Evolutionary conservation across 169 alveolate species (phyloP).

Genomic region (Ichthyophthirius multifiliis): DNA sequence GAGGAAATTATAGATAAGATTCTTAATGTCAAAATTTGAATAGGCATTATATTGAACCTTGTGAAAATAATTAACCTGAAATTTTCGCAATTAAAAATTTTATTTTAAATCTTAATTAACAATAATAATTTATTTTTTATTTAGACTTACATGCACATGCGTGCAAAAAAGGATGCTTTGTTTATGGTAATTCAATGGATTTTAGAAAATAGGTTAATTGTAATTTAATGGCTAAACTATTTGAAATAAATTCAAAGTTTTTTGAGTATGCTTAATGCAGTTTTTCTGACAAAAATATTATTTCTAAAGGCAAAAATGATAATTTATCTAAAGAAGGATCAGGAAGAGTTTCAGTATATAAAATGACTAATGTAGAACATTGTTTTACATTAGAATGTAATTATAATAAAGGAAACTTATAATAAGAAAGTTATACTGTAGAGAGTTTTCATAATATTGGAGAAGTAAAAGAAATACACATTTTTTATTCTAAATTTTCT

Average conservation of each 20-base stretch:
- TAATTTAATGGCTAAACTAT: no score
- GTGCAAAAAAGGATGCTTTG: slow-evolving; percentile 77
- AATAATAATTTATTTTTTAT: slow-evolving; percentile 62
- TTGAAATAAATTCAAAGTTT: slow-evolving; percentile 69
- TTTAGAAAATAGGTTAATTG: no score
- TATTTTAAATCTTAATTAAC: slow-evolving; percentile 47
- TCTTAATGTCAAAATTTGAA: slow-evolving; percentile 80
- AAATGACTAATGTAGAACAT: slow-evolving; percentile 62
- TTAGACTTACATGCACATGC: slow-evolving; percentile 89
- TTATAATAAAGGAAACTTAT: slow-evolving; percentile 72
- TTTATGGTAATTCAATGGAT: slow-evolving; percentile 79
- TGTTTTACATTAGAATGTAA: slow-evolving; percentile 86
- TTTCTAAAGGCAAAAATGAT: slow-evolving; percentile 65
- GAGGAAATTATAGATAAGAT: slow-evolving; percentile 85
- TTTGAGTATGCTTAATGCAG: slow-evolving; percentile 78
- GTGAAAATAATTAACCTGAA: slow-evolving; percentile 66
- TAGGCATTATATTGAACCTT: slow-evolving; percentile 74
- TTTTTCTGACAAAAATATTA: slow-evolving; percentile 79
- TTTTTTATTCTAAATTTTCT: no score
- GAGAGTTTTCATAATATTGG: no score
- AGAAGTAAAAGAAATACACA: no score
- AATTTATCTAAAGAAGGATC: slow-evolving; percentile 82
- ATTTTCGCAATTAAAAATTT: slow-evolving; percentile 71
- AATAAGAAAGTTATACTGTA: slow-evolving; percentile 49
- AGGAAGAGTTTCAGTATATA: slow-evolving; percentile 80